Percentiles rank a stretch among this genome's conserved stretches.
Evolutionary conservation across 441 rosid genomes (phyloP).

Genomic region (Populus tomentosa): DNA sequence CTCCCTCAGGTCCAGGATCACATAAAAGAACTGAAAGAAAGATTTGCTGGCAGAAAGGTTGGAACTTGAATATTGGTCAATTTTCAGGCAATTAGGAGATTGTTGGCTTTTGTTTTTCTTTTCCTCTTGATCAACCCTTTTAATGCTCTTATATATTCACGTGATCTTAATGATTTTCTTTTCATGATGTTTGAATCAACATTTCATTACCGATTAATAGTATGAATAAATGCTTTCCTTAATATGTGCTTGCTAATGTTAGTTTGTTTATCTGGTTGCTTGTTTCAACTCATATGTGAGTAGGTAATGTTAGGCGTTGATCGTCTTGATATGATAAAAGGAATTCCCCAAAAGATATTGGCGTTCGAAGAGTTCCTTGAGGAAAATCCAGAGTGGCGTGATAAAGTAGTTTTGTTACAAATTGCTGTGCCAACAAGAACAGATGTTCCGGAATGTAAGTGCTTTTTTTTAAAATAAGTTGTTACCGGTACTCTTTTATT

Average conservation of each 20-base stretch:
- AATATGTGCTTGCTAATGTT: background rate
- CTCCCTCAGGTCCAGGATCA: constrained; percentile 56
- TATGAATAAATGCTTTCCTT: background rate
- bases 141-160: background rate
- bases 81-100: background rate
- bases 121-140: background rate
- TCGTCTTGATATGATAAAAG: constrained; percentile 83
- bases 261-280: constrained; percentile 4
- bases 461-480: constrained; percentile 1
- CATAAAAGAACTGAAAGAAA: constrained; percentile 59
- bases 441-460: constrained; percentile 72
- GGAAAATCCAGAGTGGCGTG: constrained; percentile 74
- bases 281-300: constrained; percentile 12
- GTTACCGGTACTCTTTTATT: background rate
- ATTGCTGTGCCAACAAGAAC: constrained; percentile 86
- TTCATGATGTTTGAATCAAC: background rate
- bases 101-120: background rate
- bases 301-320: constrained; percentile 87
- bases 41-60: constrained; percentile 73
- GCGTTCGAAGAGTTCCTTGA: constrained; percentile 81
- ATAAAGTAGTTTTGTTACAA: constrained; percentile 78
- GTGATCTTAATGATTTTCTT: background rate
- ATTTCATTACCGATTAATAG: background rate
- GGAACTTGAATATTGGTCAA: background rate
- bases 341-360: constrained; percentile 79